Percentiles rank a stretch among this genome's conserved stretches.
These are phyloP conservation scores for Aspergillus homomorphus DNA, from an alignment of 495 filamentous ascomycete species.

Conservation along the genomic window DNA sequence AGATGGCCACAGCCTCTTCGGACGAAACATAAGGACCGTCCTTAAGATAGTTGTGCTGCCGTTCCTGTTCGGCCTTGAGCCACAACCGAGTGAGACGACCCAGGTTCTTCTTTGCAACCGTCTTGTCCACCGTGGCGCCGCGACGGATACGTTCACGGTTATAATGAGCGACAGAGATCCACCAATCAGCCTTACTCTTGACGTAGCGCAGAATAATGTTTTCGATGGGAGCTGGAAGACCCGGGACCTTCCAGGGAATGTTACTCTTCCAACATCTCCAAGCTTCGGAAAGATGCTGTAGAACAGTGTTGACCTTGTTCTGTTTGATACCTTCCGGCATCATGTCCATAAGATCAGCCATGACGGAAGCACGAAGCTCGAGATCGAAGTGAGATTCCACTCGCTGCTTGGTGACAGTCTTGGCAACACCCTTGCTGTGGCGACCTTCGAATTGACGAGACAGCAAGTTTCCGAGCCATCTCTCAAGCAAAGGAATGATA, in stretches of 20 bases:
- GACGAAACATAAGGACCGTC: constrained; percentile 98
- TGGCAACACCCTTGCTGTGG: constrained; percentile 98
- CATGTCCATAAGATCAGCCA: constrained; percentile 99
- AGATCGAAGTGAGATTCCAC: constrained; percentile 99
- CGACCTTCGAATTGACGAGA: constrained; percentile 98
- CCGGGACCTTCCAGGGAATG: constrained; percentile 98
- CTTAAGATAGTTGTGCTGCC: constrained; percentile 99
- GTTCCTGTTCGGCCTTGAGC: constrained; percentile 98
- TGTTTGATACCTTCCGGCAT: constrained; percentile 99
- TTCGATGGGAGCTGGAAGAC: constrained; percentile 92
- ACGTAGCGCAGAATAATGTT: constrained; percentile 98
- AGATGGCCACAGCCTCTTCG: constrained; percentile 97
- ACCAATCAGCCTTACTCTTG: constrained; percentile 99
- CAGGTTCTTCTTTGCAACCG: constrained; percentile 98
- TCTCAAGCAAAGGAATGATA: constrained; percentile 92
- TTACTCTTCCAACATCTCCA: constrained; percentile 99
- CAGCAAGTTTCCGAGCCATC: constrained; percentile 96
- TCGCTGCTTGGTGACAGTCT: constrained; percentile 98
- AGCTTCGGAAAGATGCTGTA: constrained; percentile 95
- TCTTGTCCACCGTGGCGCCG: constrained; percentile 97
- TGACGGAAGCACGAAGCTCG: constrained; percentile 95
- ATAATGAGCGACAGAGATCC: constrained; percentile 98
- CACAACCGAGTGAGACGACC: constrained; percentile 91
- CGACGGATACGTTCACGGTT: constrained; percentile 95
- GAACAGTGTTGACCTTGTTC: constrained; percentile 97